Conservation (phyloP, 345 rosid genomes). For the Salix koriyanagi region DNA sequence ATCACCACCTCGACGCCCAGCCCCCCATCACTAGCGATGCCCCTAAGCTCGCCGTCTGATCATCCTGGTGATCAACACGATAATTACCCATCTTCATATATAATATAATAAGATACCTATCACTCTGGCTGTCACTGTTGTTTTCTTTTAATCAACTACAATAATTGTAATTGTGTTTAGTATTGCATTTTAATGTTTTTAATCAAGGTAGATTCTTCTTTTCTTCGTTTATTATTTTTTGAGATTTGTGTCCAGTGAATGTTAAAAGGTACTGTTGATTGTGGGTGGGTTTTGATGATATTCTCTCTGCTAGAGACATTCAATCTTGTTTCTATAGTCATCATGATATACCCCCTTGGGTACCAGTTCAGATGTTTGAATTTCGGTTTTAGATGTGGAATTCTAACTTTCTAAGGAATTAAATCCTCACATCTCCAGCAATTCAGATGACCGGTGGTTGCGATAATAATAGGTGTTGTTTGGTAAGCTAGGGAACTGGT, state of each 20-base stretch:
- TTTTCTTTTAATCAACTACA: no score
- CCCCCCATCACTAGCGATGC: constrained; percentile 18
- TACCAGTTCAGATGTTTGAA: no score
- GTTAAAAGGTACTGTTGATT: background rate
- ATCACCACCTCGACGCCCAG: constrained; percentile 7
- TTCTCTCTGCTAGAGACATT: background rate
- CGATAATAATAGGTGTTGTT: no score
- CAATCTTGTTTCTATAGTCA: background rate
- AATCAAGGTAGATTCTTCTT: background rate
- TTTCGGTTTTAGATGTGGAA: no score
- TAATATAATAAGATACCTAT: background rate
- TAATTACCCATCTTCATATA: background rate
- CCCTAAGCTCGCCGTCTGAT: constrained; percentile 21
- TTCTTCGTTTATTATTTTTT: background rate
- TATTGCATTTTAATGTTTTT: background rate
- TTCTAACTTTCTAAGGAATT: no score
- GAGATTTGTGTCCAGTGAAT: background rate
- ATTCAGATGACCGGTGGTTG: no score
- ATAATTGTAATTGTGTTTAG: background rate
- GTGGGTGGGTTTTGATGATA: background rate
- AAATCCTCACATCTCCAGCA: no score
- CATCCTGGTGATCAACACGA: background rate
- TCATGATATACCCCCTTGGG: no score
- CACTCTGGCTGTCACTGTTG: background rate
- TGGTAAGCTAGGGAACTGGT: no score